Conservation (phyloP, 202 grass and related monocot species). For the Zizania palustris region DNA sequence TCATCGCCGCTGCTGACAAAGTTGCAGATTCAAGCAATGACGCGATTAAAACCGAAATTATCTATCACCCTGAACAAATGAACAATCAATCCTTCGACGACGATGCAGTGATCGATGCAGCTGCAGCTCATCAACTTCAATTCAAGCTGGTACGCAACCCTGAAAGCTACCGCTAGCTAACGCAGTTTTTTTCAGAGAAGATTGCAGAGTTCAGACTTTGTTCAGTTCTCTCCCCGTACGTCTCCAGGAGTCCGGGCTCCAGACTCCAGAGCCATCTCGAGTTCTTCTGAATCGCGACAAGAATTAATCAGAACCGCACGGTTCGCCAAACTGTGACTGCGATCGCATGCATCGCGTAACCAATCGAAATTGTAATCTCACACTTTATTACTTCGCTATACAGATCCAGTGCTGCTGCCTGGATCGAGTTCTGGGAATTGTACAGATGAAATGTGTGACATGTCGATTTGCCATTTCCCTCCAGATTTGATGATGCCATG, state of each 20-base stretch:
- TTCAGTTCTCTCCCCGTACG: background rate
- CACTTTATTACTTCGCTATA: conserved; percentile 3
- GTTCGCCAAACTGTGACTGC: background rate
- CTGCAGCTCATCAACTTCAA: background rate
- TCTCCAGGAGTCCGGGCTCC: background rate
- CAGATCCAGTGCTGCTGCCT: background rate
- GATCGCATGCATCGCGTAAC: background rate
- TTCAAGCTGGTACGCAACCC: conserved; percentile 21
- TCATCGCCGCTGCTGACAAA: conserved; percentile 9
- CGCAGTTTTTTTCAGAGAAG: conserved; percentile 6
- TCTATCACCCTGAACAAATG: background rate
- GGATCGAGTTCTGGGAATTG: background rate
- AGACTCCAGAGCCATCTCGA: conserved; percentile 6
- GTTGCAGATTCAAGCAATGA: conserved; percentile 45
- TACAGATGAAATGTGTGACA: background rate
- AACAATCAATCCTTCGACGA: background rate
- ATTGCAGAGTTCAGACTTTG: background rate
- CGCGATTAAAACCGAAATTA: conserved; percentile 1
- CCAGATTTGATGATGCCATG: background rate
- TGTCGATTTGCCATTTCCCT: background rate
- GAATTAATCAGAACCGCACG: background rate
- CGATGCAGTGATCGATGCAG: background rate
- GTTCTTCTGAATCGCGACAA: conserved; percentile 34
- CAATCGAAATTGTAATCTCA: background rate
- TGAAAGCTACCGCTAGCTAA: conserved; percentile 34